These are phyloP conservation scores for Pleurotus cornucopiae DNA, from an alignment of 768 basidiomycete genomes.

Conservation along the genomic window DNA sequence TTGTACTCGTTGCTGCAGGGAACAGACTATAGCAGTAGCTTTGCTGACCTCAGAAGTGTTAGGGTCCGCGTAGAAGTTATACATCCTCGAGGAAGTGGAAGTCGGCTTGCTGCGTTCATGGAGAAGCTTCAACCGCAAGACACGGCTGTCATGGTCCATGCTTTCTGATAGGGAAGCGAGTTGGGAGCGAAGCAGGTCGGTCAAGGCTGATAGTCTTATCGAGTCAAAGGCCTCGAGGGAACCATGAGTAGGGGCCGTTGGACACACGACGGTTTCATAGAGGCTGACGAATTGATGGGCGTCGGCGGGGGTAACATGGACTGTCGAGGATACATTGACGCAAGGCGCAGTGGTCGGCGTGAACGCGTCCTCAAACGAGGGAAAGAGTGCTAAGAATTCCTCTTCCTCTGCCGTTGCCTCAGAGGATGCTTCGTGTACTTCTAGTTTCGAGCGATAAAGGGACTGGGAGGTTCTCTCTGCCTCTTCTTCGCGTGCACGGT, in stretches of 20 bases:
- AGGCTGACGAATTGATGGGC: conserved; percentile 38
- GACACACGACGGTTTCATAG: conserved; percentile 41
- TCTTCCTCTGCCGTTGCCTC: conserved; percentile 78
- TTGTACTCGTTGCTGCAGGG: conserved; percentile 50
- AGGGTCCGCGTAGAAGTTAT: conserved; percentile 81
- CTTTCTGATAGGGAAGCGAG: conserved; percentile 28
- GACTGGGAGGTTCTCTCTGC: conserved; percentile 61
- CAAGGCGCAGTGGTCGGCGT: conserved; percentile 21
- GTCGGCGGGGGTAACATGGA: conserved; percentile 29
- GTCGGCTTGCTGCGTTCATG: conserved; percentile 31
- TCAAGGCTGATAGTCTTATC: conserved; percentile 28
- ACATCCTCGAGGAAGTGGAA: conserved; percentile 20
- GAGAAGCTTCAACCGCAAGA: conserved; percentile 50
- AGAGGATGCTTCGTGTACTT: conserved; percentile 47
- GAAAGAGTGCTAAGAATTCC: conserved; percentile 85
- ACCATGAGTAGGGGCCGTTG: not conserved
- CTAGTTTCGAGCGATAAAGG: conserved; percentile 66
- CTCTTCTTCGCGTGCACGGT: conserved; percentile 66
- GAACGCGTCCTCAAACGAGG: conserved; percentile 67
- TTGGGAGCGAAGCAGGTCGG: conserved; percentile 25
- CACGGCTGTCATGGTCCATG: conserved; percentile 48
- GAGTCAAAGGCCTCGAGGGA: conserved; percentile 6
- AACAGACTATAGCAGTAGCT: conserved; percentile 44
- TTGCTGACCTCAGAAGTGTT: conserved; percentile 71
- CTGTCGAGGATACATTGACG: conserved; percentile 10